Evolutionary conservation across 2,329 filamentous ascomycete species (phyloP), one percentile per base, ranked within the genome.

Genomic region (Ceratocystis diversiconidia): DNA sequence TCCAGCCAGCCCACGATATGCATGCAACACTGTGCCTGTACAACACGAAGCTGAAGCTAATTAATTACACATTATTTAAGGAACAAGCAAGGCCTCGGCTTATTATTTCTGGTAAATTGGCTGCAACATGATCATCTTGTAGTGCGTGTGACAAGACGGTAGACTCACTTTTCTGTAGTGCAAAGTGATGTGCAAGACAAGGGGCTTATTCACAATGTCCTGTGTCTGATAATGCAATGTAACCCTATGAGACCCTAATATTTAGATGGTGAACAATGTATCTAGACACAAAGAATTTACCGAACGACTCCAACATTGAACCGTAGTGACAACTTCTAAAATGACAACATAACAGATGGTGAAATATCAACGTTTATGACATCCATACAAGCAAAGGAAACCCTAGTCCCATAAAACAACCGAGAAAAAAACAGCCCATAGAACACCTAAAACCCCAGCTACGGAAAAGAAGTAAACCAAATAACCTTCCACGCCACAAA

Each of bases 381-480:
- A 22, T 52, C 48, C 48, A 52, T 22, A 52, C 12, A 59, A 59
- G 55, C 32, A 63, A 28, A 52, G 30, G 17, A 25, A 63, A 19
- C 17, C 62, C 46, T 15, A 48, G 46, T 48, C 46, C 46, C 46
- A 52, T 22, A 57, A 43, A 62, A 62, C 25, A 44, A 41, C 36
- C 36, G 36, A 41, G 36, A 41, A 41, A 22, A 52, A 30, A 41
- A 48, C 10, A 46, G 22, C 36, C 63, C 19, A 28, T 17, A 52
- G 28, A 67, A 69, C 68, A 50, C 25, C 36, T 28, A 46, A 61
- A 22, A 64, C 65, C 59, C 30, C 22, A 65, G 48, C 64, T 61
- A 62, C 43, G 44, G 25, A 48, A 46, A 28, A 57, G 10, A 48
- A 46, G 25, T 32, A 64, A 22, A 59, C 17, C n/a, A 19, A 28